Base-by-base conservation (phyloP, 2,329 filamentous ascomycete species). In the Cyphellophora europaea region DNA sequence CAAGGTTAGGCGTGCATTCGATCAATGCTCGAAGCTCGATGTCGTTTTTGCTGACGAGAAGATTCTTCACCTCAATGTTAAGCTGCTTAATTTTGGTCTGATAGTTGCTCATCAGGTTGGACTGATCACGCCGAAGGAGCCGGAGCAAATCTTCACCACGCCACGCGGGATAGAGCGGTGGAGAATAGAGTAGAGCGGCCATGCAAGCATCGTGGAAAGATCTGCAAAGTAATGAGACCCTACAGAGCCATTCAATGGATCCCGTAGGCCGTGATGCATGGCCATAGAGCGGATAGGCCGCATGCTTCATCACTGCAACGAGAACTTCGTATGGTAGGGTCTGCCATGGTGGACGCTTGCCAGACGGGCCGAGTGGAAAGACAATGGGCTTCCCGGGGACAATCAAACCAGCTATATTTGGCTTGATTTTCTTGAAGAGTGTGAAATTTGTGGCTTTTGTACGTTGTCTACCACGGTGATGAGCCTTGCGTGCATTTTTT, bases 171-270 rank as follows among this genome's bases (percentile, higher is more conserved):
- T 71, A 66, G 29, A 91, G 62, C 2, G 77, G 77, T 6, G 83
- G 83, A 4, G 67, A 74, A 30, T 71, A 66, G 53, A 91, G 91
- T 4, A 93, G 65, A 2, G 74, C 79, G 4, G 77, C 77, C 33
- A 91, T 58, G 2, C 82, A 82, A 4, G 85, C 80, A 48, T 87
- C 83, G 0, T 72, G 62, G 38, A 88, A 85, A 2, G 67, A 56
- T 33, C 66, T 72, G 47, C 79, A 88, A 11, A 76, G 61, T 2
- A 69, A 65, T 21, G 81, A 75, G 29, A 72, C 62, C n/a, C 66
- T 63, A 6, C 81, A 57, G 5, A 93, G 70, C 80, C 80, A 86
- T 48, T 67, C 48, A 11, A 69, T 64, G 10, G 65, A 66, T 2
- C 53, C 30, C 4, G 60, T 13, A 64, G 61, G 19, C 54, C 56